Evolutionary conservation across 768 basidiomycete species (phyloP).

Genomic region (Boletus huronensis): DNA sequence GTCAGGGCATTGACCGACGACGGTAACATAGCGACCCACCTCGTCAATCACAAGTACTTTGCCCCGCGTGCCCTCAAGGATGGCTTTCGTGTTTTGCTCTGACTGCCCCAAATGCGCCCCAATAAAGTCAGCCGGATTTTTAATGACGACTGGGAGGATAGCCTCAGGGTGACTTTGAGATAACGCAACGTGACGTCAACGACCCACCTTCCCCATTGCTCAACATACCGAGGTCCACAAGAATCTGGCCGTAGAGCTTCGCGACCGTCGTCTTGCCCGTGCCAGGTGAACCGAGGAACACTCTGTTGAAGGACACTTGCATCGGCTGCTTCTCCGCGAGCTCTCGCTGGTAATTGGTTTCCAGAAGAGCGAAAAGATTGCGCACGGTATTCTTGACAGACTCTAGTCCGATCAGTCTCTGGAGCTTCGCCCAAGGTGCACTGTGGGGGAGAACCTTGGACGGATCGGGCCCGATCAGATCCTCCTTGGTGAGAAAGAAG

Average conservation of each 20-base stretch:
- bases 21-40: background rate
- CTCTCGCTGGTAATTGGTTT: background rate
- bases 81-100: background rate
- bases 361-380: background rate
- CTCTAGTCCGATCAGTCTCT: background rate
- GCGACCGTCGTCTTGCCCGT: background rate
- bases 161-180: background rate
- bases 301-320: background rate
- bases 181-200: background rate
- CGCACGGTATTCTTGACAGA: background rate
- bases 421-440: background rate
- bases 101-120: background rate
- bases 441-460: background rate
- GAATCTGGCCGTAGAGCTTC: background rate
- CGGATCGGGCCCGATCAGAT: background rate
- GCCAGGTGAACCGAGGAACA: background rate
- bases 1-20: background rate
- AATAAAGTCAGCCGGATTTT: background rate
- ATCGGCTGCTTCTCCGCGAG: background rate
- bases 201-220: background rate
- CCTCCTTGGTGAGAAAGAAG: background rate
- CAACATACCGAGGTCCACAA: background rate
- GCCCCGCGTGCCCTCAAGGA: background rate
- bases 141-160: background rate
- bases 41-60: background rate